Conservation (phyloP, 2,329 filamentous ascomycete species). For the Triangularia setosa region DNA sequence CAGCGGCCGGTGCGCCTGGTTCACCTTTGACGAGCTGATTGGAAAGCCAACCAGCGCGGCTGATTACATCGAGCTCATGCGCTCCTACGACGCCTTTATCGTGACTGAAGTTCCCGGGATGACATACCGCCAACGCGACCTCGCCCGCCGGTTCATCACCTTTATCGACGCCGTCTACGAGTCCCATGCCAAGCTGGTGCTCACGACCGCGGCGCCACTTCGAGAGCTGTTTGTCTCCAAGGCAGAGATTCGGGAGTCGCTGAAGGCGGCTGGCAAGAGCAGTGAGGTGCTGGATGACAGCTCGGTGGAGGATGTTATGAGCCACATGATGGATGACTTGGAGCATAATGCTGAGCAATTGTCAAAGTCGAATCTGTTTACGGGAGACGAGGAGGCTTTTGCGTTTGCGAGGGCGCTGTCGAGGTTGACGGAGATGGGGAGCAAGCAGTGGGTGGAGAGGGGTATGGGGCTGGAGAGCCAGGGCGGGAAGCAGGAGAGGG, state of each 20-base stretch:
- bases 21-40: slow-evolving; percentile 90
- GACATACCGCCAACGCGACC: slow-evolving; percentile 79
- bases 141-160: slow-evolving; percentile 91
- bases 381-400: slow-evolving; percentile 93
- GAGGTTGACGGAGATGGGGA: slow-evolving; percentile 86
- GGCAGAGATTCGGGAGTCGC: slow-evolving; percentile 61
- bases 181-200: slow-evolving; percentile 83
- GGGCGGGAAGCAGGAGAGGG: slow-evolving; percentile 62
- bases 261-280: slow-evolving; percentile 42
- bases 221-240: slow-evolving; percentile 79
- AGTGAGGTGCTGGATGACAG: slow-evolving; percentile 39
- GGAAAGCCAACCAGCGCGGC: slow-evolving; percentile 84
- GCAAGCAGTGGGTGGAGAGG: slow-evolving; percentile 88
- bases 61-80: slow-evolving; percentile 89
- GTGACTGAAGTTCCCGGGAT: slow-evolving; percentile 89
- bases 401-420: slow-evolving; percentile 88
- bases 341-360: slow-evolving; percentile 80
- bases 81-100: slow-evolving; percentile 87
- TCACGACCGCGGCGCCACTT: slow-evolving; percentile 83
- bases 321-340: slow-evolving; percentile 80
- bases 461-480: slow-evolving; percentile 63
- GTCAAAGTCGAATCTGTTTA: slow-evolving; percentile 83
- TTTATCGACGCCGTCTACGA: slow-evolving; percentile 98
- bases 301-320: slow-evolving; percentile 63
- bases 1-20: slow-evolving; percentile 83